Percentiles rank a stretch among this genome's conserved stretches.
Evolutionary conservation across 495 filamentous ascomycete genomes (phyloP).

Genomic region (Extremus antarcticus): DNA sequence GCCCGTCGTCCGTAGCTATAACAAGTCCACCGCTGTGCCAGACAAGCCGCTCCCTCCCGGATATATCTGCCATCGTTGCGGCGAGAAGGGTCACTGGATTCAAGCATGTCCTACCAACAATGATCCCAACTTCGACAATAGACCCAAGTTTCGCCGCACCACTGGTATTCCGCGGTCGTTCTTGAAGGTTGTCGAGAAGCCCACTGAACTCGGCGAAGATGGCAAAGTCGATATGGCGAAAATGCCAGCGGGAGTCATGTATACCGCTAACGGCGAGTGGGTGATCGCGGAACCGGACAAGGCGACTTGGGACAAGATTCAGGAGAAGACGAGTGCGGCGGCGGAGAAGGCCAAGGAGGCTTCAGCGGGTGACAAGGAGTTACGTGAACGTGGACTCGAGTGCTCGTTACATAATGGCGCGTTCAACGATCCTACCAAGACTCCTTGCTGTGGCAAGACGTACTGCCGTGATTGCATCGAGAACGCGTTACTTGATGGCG

Average conservation of each 20-base stretch:
- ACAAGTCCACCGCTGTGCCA: slow-evolving; percentile 59
- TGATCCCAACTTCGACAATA: slow-evolving; percentile 87
- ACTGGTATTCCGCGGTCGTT: slow-evolving; percentile 93
- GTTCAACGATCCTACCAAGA: slow-evolving; percentile 96
- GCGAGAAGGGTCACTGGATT: slow-evolving; percentile 98
- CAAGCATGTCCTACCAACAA: slow-evolving; percentile 94
- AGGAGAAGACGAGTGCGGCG: slow-evolving; percentile 78
- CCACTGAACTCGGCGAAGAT: slow-evolving; percentile 59
- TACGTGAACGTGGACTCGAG: slow-evolving; percentile 77
- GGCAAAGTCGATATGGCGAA: slow-evolving; percentile 64
- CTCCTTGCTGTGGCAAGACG: slow-evolving; percentile 91
- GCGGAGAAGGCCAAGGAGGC: slow-evolving; percentile 63
- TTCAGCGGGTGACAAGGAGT: slow-evolving; percentile 62
- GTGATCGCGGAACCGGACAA: slow-evolving; percentile 92
- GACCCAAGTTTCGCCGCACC: slow-evolving; percentile 82
- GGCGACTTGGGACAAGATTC: slow-evolving; percentile 89
- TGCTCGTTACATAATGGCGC: slow-evolving; percentile 93
- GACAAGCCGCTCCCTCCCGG: slow-evolving; percentile 83
- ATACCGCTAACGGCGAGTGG: slow-evolving; percentile 93
- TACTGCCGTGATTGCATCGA: slow-evolving; percentile 99
- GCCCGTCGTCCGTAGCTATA: slow-evolving; percentile 46
- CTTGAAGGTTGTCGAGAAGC: slow-evolving; percentile 86
- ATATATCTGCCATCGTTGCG: slow-evolving; percentile 96
- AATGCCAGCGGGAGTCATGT: slow-evolving; percentile 79
- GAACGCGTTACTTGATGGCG: slow-evolving; percentile 91